A percentile compares a stretch with the other conserved stretches of the same genome.
Conservation (phyloP, 192 early-diverging fungal genomes). For the Backusella luteola region DNA sequence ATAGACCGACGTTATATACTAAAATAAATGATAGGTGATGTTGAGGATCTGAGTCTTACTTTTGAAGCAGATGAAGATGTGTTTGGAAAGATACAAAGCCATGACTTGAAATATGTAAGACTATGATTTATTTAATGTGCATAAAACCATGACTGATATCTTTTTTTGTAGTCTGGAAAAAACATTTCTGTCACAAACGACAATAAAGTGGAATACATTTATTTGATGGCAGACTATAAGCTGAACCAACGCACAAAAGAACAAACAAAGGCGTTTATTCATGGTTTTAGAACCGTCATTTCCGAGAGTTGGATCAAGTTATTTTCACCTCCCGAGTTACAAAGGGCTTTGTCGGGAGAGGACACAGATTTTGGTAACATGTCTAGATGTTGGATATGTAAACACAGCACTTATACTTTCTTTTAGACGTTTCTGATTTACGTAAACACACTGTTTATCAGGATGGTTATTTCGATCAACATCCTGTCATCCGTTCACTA, state of each 20-base stretch:
- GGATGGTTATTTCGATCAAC: conserved; percentile 67
- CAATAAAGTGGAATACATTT: conserved; percentile 71
- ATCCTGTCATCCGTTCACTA: conserved; percentile 65
- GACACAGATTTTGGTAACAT: conserved; percentile 57
- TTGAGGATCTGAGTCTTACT: conserved; percentile 62
- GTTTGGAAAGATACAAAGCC: conserved; percentile 45
- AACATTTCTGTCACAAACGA: conserved; percentile 57
- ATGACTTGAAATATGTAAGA: conserved; percentile 39
- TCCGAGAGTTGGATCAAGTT: conserved; percentile 77
- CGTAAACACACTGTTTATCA: conserved; percentile 60
- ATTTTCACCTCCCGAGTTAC: conserved; percentile 88
- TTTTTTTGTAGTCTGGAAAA: conserved; percentile 42
- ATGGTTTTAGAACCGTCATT: conserved; percentile 69
- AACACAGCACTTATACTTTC: conserved; percentile 19
- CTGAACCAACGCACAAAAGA: conserved; percentile 64
- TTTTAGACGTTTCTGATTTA: conserved; percentile 62
- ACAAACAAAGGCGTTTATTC: conserved; percentile 75
- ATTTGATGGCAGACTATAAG: conserved; percentile 73
- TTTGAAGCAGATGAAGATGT: conserved; percentile 61
- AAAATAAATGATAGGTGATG: conserved; percentile 39
- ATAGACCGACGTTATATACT: background rate
- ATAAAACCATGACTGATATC: background rate
- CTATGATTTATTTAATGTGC: background rate
- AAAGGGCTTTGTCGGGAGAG: conserved; percentile 62
- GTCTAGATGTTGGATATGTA: background rate